A percentile compares a stretch with the other conserved stretches of the same genome.
phyloP scores from a whole-genome alignment of 2,329 filamentous ascomycete genomes.

The Fusarium guadeloupense region DNA sequence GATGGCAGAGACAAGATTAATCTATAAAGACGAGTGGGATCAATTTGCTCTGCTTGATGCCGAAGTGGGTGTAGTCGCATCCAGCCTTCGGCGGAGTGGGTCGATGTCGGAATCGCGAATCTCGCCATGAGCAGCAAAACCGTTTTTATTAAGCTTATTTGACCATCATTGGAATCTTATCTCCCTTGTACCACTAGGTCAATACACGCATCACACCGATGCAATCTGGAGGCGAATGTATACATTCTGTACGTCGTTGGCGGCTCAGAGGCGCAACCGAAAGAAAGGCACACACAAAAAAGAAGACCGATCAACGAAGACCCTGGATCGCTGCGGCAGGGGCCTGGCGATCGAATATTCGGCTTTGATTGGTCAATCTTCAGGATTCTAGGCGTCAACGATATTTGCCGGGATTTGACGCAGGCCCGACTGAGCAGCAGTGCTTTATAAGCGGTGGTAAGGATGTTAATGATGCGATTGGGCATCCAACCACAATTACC shows the following conservation, averaged over 20 bases:
- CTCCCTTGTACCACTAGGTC: neutral
- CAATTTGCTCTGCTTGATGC: slow-evolving; percentile 32
- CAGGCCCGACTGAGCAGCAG: slow-evolving; percentile 3
- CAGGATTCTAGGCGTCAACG: slow-evolving; percentile 33
- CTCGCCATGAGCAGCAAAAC: slow-evolving; percentile 2
- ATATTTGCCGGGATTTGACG: slow-evolving; percentile 15
- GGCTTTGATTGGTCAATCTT: slow-evolving; percentile 21
- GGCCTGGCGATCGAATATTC: neutral
- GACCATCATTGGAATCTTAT: neutral
- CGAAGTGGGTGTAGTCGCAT: slow-evolving; percentile 38
- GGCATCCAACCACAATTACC: neutral
- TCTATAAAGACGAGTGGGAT: slow-evolving; percentile 25
- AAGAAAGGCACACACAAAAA: neutral
- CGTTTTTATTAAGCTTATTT: neutral
- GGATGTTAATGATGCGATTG: slow-evolving; percentile 39
- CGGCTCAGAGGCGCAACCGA: slow-evolving; percentile 3
- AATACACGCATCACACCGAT: neutral
- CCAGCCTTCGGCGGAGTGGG: slow-evolving; percentile 26
- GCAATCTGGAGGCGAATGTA: neutral
- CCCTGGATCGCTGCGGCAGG: slow-evolving; percentile 17
- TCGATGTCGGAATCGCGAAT: slow-evolving; percentile 24
- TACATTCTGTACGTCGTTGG: slow-evolving; percentile 1
- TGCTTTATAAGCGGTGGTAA: slow-evolving; percentile 17
- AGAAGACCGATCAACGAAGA: slow-evolving; percentile 18
- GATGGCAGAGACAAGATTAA: slow-evolving; percentile 12